Percentiles rank a stretch among this genome's conserved stretches.
Evolutionary conservation across 768 basidiomycete species (phyloP).

Genomic region (Cyclocybe aegerita): DNA sequence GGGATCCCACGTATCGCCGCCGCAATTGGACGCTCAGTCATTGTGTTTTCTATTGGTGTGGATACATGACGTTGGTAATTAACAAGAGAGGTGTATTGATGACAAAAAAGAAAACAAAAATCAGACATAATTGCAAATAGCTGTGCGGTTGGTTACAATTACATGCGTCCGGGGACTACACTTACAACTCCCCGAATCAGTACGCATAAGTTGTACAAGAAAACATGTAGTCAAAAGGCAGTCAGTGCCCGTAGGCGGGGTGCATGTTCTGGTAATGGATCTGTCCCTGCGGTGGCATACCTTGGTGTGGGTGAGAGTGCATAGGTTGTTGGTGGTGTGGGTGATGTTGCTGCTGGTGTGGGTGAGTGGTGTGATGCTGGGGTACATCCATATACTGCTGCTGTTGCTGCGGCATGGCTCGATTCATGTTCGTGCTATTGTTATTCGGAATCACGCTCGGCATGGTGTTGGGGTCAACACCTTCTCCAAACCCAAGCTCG

Average conservation of each 20-base stretch:
- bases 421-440: constrained; percentile 12
- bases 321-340: constrained; percentile 13
- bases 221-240: constrained; percentile 7
- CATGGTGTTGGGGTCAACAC: constrained; percentile 29
- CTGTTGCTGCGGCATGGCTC: constrained; percentile 7
- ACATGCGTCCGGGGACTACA: neutral
- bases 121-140: neutral
- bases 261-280: constrained; percentile 22
- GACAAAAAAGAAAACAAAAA: constrained; percentile 2
- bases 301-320: constrained; percentile 20
- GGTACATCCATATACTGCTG: constrained; percentile 25
- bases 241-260: constrained; percentile 29
- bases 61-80: constrained; percentile 36
- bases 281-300: constrained; percentile 17
- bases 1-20: constrained; percentile 69
- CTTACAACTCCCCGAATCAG: neutral
- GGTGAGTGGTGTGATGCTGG: constrained; percentile 10
- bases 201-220: neutral
- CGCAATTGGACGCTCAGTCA: constrained; percentile 58
- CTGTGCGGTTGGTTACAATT: constrained; percentile 2
- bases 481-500: constrained; percentile 67
- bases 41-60: constrained; percentile 64
- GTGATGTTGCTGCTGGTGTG: constrained; percentile 18
- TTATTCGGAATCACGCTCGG: constrained; percentile 19
- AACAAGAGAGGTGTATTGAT: constrained; percentile 19